phyloP scores from a whole-genome alignment of 805 yeast species.

The Saturnispora hagleri region DNA sequence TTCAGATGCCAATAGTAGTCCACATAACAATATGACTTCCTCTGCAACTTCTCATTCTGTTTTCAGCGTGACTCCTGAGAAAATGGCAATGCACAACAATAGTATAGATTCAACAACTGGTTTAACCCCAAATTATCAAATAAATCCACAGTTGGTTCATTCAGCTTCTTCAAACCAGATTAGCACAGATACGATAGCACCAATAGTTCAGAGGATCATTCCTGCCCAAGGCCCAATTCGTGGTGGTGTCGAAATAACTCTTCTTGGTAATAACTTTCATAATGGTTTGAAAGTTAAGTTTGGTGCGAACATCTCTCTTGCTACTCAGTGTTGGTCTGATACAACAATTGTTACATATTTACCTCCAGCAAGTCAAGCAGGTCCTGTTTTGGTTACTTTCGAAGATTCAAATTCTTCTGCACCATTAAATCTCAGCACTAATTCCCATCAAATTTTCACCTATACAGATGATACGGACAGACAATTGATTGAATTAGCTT shows the following conservation, averaged over 20 bases:
- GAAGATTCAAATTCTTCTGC: slow-evolving; percentile 23
- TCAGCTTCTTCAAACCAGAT: neutral
- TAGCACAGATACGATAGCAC: slow-evolving; percentile 22
- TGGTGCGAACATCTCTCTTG: slow-evolving; percentile 69
- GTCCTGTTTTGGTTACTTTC: slow-evolving; percentile 87
- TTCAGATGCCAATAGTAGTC: slow-evolving; percentile 28
- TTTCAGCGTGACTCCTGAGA: slow-evolving; percentile 27
- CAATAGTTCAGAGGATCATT: slow-evolving; percentile 74
- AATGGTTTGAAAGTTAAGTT: slow-evolving; percentile 78
- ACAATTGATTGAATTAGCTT: slow-evolving; percentile 87
- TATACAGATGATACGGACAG: slow-evolving; percentile 93
- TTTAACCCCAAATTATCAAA: neutral
- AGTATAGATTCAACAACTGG: neutral
- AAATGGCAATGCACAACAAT: slow-evolving; percentile 8
- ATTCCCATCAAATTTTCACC: slow-evolving; percentile 60
- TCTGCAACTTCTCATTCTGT: slow-evolving; percentile 23
- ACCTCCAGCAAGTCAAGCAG: slow-evolving; percentile 85
- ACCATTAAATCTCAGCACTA: slow-evolving; percentile 5
- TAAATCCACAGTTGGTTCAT: neutral
- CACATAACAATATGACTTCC: slow-evolving; percentile 21
- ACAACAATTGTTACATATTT: slow-evolving; percentile 87
- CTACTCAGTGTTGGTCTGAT: slow-evolving; percentile 95
- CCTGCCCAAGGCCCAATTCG: slow-evolving; percentile 94
- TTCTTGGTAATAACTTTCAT: slow-evolving; percentile 79
- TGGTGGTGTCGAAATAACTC: slow-evolving; percentile 93